Percentiles rank a stretch among this genome's conserved stretches.
Conservation (phyloP, 495 filamentous ascomycete species). For the Rhizodiscina lignyota region DNA sequence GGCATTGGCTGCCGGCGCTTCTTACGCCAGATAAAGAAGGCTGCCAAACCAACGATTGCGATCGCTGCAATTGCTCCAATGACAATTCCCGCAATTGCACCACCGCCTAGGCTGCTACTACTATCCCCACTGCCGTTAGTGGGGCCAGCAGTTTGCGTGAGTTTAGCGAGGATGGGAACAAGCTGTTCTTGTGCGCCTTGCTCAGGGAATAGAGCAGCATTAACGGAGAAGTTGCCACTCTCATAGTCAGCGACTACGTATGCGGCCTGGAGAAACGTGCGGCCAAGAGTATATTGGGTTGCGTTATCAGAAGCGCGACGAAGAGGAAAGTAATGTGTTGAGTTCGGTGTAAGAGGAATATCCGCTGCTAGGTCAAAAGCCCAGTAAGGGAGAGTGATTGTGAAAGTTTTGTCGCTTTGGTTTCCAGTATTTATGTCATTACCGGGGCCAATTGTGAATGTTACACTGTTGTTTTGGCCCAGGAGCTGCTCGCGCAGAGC, state of each 20-base stretch:
- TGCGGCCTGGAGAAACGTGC: slow-evolving; percentile 21
- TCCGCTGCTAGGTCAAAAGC: slow-evolving; percentile 18
- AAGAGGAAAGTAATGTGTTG: slow-evolving; percentile 19
- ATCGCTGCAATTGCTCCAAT: slow-evolving; percentile 8
- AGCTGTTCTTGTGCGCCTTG: slow-evolving; percentile 4
- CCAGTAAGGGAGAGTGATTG: slow-evolving; percentile 19
- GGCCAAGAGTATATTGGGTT: slow-evolving; percentile 15
- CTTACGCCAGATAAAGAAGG: slow-evolving; percentile 7
- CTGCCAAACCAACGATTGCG: slow-evolving; percentile 3
- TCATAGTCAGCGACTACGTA: slow-evolving; percentile 22
- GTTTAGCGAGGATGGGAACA: slow-evolving; percentile 6
- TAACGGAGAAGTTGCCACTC: slow-evolving; percentile 13
- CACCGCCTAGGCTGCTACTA: slow-evolving; percentile 5
- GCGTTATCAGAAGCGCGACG: slow-evolving; percentile 14
- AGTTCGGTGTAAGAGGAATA: slow-evolving; percentile 9
- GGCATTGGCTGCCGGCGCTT: slow-evolving; percentile 2
- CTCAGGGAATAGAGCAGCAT: slow-evolving; percentile 6
- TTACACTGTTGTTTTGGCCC: slow-evolving; percentile 14
- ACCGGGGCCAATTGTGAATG: slow-evolving; percentile 16
- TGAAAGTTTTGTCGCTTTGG: slow-evolving; percentile 6
- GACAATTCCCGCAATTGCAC: slow-evolving; percentile 14
- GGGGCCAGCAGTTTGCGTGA: too few species aligned
- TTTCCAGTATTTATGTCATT: too few species aligned
- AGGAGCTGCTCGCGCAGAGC: slow-evolving; percentile 13
- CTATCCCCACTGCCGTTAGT: not conserved